Evolutionary conservation across 2,329 filamentous ascomycete genomes (phyloP), one percentile per base, ranked within the genome.

Genomic region (Hypoxylon sp.): DNA sequence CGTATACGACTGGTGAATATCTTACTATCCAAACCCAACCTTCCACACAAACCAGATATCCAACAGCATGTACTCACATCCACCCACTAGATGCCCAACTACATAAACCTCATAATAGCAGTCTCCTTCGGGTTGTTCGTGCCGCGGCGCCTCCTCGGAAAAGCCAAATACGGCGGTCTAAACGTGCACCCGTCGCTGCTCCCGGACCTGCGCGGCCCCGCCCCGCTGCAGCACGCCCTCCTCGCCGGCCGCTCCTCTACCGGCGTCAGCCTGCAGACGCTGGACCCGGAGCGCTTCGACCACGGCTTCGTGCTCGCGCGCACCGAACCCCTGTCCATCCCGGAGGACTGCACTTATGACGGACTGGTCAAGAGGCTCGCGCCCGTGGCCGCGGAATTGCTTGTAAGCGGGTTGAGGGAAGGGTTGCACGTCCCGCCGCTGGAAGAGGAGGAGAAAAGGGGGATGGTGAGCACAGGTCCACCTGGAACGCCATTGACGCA

Each of bases 111-210:
- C 62, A 86, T 99, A 70, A 83, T 98, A 46, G 94, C 94, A 49
- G 96, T 98, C 3, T 98, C 96, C 0, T 99, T 98, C 79, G 96
- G 96, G 2, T 85, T 97, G 6, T 91, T 97, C 65, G 89, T 99
- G 0, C 96, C 96, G 0, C 84, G 85, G 0, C 85, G 93, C 3
- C 87, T 98, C 14, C 82, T 99, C 20, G 81, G 81, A 20, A 80
- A 80, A 0, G 87, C 91, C 22, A 87, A 86, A 71, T 97, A 96
- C 79, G 94, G 94, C 44, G 96, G 96, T 0, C 80, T 99, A 2
- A 99, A 99, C 78, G 85, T 99, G 1, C 96, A 99, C 74, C 96
- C 96, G 0, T 98, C 95, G 0, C 80, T 97, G 26, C 85, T 99
- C 12, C 95, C 94, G 3, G 91, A 96, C 75, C 88, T 97, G 63